Evolutionary conservation across 108 stramenopile genomes (phyloP), one percentile per base, ranked within the genome.

Genomic region (Skeletonema menzelii): DNA sequence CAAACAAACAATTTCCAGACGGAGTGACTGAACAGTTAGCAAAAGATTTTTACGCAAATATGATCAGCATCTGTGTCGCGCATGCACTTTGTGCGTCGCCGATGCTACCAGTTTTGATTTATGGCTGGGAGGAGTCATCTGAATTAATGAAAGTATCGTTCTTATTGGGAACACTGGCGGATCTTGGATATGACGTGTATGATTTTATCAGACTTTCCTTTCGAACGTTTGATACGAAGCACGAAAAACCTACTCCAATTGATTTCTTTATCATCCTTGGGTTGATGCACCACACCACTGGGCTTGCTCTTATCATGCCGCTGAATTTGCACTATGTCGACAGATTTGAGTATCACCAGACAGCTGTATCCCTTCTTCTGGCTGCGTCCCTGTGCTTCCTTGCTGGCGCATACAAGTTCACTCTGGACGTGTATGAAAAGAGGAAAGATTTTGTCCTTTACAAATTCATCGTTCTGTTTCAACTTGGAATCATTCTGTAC

Each of bases 311-410:
- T 27, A 14, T 28, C 22, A 24, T 59, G 15, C 59, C 59, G 2
- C 27, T 59, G 4, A 59, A 59, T 27, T n/a, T 59, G 27, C 20
- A n/a, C 59, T 59, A 59, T 8, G 15, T 32, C 6, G 15, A 59
- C 7, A 28, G 59, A 32, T 59, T n/a, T 32, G 59, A 59, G 34
- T 59, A 59, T 8, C 59, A 59, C 59, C 59, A 59, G 79, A 55
- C 63, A 24, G 63, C 47, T 12, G 63, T 64, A 38, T 46, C 63
- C 5, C 63, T 64, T 46, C 63, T 64, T 12, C 6, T 11, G 13
- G 63, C 63, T 24, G 63, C 47, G 46, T 64, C 63, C 3, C 5
- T 12, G 6, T 64, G 63, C 49, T 64, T 49, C 63, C 13, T 24
- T 14, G 63, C 63, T 26, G 63, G 63, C 0, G 26, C 27, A 26